Evolutionary conservation across 2,329 filamentous ascomycete species (phyloP).

Genomic region (Alternaria sp.): DNA sequence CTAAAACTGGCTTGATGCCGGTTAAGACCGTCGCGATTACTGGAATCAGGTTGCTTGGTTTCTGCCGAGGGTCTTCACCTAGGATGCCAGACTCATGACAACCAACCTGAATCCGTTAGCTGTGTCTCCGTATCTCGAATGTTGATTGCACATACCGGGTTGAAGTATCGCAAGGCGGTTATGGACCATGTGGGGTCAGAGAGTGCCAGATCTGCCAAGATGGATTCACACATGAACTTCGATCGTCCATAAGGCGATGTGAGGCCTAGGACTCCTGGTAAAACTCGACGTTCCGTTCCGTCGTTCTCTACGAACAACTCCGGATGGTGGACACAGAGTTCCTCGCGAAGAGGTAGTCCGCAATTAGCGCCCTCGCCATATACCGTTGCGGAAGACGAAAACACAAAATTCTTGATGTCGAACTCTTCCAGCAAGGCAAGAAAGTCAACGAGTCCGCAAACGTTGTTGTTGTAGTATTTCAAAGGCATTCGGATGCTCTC

Average conservation of each 20-base stretch:
- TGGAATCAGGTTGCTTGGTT: conserved; percentile 71
- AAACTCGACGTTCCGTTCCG: conserved; percentile 54
- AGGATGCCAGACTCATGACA: conserved; percentile 71
- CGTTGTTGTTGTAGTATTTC: conserved; percentile 74
- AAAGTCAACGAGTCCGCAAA: conserved; percentile 69
- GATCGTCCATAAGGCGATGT: conserved; percentile 73
- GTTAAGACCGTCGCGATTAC: conserved; percentile 70
- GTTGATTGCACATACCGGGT: conserved; percentile 57
- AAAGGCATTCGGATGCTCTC: conserved; percentile 69
- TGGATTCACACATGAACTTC: conserved; percentile 74
- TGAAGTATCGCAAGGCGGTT: conserved; percentile 72
- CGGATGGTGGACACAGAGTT: conserved; percentile 63
- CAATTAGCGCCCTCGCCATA: conserved; percentile 62
- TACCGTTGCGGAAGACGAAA: conserved; percentile 73
- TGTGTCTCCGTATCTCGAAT: not conserved
- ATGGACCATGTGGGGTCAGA: conserved; percentile 71
- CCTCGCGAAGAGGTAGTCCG: conserved; percentile 64
- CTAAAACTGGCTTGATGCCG: conserved; percentile 62
- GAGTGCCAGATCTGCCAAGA: conserved; percentile 68
- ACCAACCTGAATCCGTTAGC: conserved; percentile 56
- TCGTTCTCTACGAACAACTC: conserved; percentile 57
- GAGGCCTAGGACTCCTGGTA: conserved; percentile 64
- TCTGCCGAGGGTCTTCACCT: conserved; percentile 69
- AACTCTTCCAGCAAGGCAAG: conserved; percentile 66
- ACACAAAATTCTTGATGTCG: conserved; percentile 72